Evolutionary conservation across 1,139 yeast species (phyloP).

Genomic region (Protomyces lactucae-debilis): DNA sequence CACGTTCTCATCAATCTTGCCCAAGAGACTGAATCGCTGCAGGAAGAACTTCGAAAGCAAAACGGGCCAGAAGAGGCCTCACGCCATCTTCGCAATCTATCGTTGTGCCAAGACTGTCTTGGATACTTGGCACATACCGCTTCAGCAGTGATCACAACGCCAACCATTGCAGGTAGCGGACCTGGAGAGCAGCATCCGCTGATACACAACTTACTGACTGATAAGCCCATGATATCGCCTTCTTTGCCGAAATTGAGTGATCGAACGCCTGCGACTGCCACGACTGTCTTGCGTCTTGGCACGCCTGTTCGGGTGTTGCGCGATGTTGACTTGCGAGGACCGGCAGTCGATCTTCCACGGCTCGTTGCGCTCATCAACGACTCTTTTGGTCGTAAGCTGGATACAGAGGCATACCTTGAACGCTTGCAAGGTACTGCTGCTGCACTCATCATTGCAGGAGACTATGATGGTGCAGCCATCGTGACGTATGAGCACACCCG

Average conservation of each 20-base stretch:
- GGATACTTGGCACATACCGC: constrained; percentile 47
- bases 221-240: constrained; percentile 86
- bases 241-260: constrained; percentile 65
- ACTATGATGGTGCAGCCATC: constrained; percentile 92
- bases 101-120: constrained; percentile 49
- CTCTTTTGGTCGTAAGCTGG: constrained; percentile 69
- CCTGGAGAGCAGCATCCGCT: constrained; percentile 40
- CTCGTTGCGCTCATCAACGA: constrained; percentile 63
- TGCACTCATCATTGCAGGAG: constrained; percentile 78
- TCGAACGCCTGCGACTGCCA: constrained; percentile 60
- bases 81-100: constrained; percentile 53
- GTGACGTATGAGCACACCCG: constrained; percentile 62
- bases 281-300: constrained; percentile 79
- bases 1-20: constrained; percentile 82
- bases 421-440: constrained; percentile 61
- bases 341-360: constrained; percentile 54
- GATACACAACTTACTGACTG: constrained; percentile 82
- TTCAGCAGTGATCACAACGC: constrained; percentile 53
- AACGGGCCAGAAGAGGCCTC: constrained; percentile 44
- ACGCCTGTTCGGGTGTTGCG: constrained; percentile 55
- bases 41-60: constrained; percentile 48
- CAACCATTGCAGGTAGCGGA: constrained; percentile 44
- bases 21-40: constrained; percentile 70
- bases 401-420: constrained; percentile 57
- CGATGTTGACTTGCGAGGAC: constrained; percentile 33